Evolutionary conservation across 2,329 filamentous ascomycete species (phyloP).

Genomic region (Alternaria brassicicola): DNA sequence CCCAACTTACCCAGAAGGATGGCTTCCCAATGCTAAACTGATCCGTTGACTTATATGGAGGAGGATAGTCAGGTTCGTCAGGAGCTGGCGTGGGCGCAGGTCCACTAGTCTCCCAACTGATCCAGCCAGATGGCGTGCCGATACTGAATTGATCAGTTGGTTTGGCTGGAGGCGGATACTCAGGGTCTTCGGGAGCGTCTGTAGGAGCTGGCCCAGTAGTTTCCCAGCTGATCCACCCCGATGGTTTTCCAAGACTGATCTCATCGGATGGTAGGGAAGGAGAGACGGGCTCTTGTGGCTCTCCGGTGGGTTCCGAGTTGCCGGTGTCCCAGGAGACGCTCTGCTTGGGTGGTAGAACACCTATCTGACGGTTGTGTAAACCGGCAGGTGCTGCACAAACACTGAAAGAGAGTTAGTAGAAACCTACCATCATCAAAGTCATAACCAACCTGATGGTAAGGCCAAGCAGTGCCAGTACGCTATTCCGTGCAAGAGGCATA

Average conservation of each 20-base stretch:
- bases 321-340: conserved; percentile 26
- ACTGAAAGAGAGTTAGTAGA: conserved; percentile 17
- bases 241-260: conserved; percentile 15
- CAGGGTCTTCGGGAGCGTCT: conserved; percentile 9
- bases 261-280: conserved; percentile 14
- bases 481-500: conserved; percentile 36
- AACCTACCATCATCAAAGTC: neutral
- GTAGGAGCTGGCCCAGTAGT: conserved; percentile 9
- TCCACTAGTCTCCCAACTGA: conserved; percentile 21
- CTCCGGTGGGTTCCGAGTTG: conserved; percentile 16
- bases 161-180: conserved; percentile 13
- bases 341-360: conserved; percentile 22
- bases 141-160: conserved; percentile 26
- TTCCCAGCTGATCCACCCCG: conserved; percentile 17
- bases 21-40: conserved; percentile 11
- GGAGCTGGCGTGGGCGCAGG: conserved; percentile 7
- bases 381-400: conserved; percentile 29
- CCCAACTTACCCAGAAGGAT: conserved; percentile 12
- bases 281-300: conserved; percentile 13
- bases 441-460: conserved; percentile 32
- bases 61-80: conserved; percentile 11
- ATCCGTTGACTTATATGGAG: conserved; percentile 12
- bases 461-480: conserved; percentile 34
- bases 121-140: conserved; percentile 19
- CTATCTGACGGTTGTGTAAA: conserved; percentile 23